These are phyloP conservation scores for Bruguiera gymnorhiza DNA, from an alignment of 345 rosid species.

Conservation along the genomic window DNA sequence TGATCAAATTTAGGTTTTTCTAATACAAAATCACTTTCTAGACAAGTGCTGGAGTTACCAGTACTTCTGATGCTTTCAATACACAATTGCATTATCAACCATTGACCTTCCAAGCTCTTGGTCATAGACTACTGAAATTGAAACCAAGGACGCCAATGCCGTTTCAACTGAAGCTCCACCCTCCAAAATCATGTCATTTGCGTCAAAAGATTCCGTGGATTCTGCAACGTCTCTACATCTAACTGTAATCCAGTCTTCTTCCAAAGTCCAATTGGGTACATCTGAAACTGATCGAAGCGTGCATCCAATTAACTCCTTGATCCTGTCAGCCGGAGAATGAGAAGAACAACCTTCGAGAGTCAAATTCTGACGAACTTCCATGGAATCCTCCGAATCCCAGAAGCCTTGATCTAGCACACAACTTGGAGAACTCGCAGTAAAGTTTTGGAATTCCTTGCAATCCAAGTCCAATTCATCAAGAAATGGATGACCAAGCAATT, in stretches of 20 bases:
- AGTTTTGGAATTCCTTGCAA: slow-evolving; percentile 5
- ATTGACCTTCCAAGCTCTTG: slow-evolving; percentile 40
- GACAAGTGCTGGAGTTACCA: slow-evolving; percentile 13
- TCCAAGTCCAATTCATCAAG: slow-evolving; percentile 26
- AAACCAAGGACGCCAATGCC: neutral
- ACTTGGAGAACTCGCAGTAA: slow-evolving; percentile 49
- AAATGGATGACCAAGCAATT: slow-evolving; percentile 74
- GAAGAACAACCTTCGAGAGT: slow-evolving; percentile 10
- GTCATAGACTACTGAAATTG: slow-evolving; percentile 17
- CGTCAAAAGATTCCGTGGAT: slow-evolving; percentile 22
- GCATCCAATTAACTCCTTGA: slow-evolving; percentile 43
- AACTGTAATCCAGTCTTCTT: slow-evolving; percentile 63
- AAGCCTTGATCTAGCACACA: slow-evolving; percentile 70
- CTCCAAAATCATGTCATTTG: slow-evolving; percentile 16
- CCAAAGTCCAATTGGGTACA: slow-evolving; percentile 36
- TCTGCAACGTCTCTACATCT: slow-evolving; percentile 44
- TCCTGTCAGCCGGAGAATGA: slow-evolving; percentile 34
- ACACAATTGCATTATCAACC: slow-evolving; percentile 29
- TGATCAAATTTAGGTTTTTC: slow-evolving; percentile 20
- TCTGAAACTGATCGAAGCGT: slow-evolving; percentile 3
- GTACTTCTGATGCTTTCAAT: slow-evolving; percentile 13
- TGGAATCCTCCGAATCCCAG: slow-evolving; percentile 57
- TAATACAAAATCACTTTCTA: slow-evolving; percentile 34
- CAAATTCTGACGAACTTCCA: slow-evolving; percentile 27
- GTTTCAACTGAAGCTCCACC: slow-evolving; percentile 26